Evolutionary conservation across 2,329 filamentous ascomycete species (phyloP), one percentile per base, ranked within the genome.

Genomic region (Myotisia sp.): DNA sequence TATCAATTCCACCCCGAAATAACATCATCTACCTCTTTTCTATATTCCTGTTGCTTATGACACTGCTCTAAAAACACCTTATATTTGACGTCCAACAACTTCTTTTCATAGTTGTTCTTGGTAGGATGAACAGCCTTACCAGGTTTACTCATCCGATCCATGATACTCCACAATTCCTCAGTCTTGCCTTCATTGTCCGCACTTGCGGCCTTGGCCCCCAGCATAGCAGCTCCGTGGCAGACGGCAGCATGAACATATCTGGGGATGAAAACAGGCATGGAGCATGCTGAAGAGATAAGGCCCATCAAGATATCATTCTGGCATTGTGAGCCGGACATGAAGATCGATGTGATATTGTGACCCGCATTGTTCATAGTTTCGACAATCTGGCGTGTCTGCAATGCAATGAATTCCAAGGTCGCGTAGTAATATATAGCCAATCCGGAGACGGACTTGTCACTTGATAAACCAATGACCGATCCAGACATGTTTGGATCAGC

Each of bases 281-380:
- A 69, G 60, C 87, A 95, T 1, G 79, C 80, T 0, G 86, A 90
- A 9, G 90, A 85, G 47, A 98, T 79, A 10, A 98, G 73, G 38
- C 76, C 71, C 78, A 98, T 93, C 36, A 98, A 68, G 40, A 95
- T 74, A 21, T 79, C 74, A 58, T 98, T 98, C 60, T 94, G 86
- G 65, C 90, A 98, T 58, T 95, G 90, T 7, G 83, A 92, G 41
- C 90, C 90, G 3, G 84, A 93, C 90, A 98, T 95, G 72, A 95
- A 98, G 59, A 98, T 93, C 43, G 79, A 87, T 32, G 70, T 76
- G 56, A 98, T 86, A 46, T 71, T 66, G 62, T 98, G 90, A 6
- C 90, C 90, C 1, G 84, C 68, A 29, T 71, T 65, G 66, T 95
- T 98, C 86, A 98, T 94, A 22, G 79, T 72, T 50, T 92, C 79